Base-by-base conservation (phyloP, 345 rosid genomes). In the Anastatica hierochuntica region DNA sequence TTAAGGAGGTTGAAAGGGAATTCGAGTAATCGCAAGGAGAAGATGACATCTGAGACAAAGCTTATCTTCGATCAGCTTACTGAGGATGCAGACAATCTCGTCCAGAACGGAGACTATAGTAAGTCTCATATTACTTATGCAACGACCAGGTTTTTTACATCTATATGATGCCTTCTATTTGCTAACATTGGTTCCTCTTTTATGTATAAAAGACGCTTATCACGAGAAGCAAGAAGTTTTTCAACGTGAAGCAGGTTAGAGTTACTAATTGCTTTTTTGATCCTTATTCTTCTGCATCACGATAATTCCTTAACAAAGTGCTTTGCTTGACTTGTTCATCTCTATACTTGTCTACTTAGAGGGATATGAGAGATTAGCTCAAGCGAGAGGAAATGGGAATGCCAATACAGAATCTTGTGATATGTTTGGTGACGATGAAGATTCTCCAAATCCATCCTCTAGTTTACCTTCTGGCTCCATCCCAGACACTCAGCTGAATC, bases 1-100 rank as follows among this genome's bases (percentile, higher is more conserved):
- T 69, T 88, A 64, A 80, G 81, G 67, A 81, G 99, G 78, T 65
- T 94, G 72, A 94, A 94, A 66, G 99, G 99, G 43, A 70, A 71
- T 53, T 58, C 90, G 53, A 80, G 60, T 56, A 79, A 77, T 63
- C 82, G 74, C 69, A 94, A 83, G 69, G 89, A 77, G 69, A 94
- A 83, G 67, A 94, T 88, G 99, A 68, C 85, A 4, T 49, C 81
- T 39, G 92, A 83, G 73, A 83, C 80, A 4, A 82, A 94, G 64
- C 74, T 3, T 42, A 63, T 83, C n/a, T 94, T 94, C 76, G 97
- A 94, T 73, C 87, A 81, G 79, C 83, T 94, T 64, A 94, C 99
- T 41, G 99, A 94, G 69, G 95, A 88, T 79, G 87, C 99, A 17
- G 73, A 75, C 77, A 83, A 60, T 66, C 73, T 94, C 58, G 72